Conservation (phyloP, 2,329 filamentous ascomycete species). For the Fusarium duplospermum region DNA sequence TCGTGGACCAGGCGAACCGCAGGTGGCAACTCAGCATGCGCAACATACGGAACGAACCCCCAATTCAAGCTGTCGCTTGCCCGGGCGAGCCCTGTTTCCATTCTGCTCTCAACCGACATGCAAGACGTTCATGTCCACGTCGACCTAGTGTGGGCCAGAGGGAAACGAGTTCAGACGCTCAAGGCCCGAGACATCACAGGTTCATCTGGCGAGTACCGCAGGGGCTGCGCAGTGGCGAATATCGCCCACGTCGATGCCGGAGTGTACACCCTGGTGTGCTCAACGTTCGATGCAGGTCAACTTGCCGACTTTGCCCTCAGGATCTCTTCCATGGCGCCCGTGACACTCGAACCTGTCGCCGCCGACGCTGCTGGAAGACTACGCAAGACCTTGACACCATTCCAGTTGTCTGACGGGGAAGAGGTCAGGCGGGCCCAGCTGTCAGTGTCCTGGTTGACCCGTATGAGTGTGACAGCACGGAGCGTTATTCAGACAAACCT, state of each 20-base stretch:
- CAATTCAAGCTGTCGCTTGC: slow-evolving; percentile 79
- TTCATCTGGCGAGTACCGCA: slow-evolving; percentile 89
- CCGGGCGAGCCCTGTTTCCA: slow-evolving; percentile 70
- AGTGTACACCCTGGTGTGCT: slow-evolving; percentile 88
- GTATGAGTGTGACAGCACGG: slow-evolving; percentile 56
- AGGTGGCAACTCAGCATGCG: slow-evolving; percentile 83
- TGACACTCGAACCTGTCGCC: slow-evolving; percentile 70
- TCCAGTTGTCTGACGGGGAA: slow-evolving; percentile 62
- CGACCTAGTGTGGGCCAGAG: slow-evolving; percentile 82
- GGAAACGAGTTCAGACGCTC: slow-evolving; percentile 76
- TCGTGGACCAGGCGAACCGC: slow-evolving; percentile 84
- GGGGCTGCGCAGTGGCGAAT: slow-evolving; percentile 79
- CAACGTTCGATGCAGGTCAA: slow-evolving; percentile 87
- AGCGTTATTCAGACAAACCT: slow-evolving; percentile 44
- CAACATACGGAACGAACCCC: slow-evolving; percentile 86
- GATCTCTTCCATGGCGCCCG: slow-evolving; percentile 72
- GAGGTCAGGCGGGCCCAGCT: slow-evolving; percentile 56
- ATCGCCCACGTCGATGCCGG: slow-evolving; percentile 72
- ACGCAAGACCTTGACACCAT: slow-evolving; percentile 65
- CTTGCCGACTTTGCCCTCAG: slow-evolving; percentile 79
- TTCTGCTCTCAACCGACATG: slow-evolving; percentile 77
- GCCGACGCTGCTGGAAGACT: slow-evolving; percentile 82
- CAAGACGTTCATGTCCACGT: slow-evolving; percentile 82
- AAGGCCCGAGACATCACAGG: slow-evolving; percentile 81
- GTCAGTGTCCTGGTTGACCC: slow-evolving; percentile 63